phyloP scores from a whole-genome alignment of 2,329 filamentous ascomycete genomes.

The Penicillium sp. region DNA sequence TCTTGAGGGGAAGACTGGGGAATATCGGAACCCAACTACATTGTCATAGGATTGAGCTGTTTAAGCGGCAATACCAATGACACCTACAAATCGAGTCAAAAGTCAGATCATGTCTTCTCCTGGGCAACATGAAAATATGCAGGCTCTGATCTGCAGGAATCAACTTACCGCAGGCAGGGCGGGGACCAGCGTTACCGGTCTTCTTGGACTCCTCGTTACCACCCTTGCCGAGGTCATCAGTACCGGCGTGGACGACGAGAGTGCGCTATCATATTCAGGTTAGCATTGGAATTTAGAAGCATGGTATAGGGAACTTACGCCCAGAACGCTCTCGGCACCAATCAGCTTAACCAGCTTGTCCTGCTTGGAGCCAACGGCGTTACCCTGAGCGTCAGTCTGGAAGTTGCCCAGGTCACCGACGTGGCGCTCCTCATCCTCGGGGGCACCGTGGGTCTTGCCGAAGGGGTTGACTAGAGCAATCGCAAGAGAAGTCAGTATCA shows the following conservation, averaged over 20 bases:
- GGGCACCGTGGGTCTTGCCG: conserved; percentile 88
- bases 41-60: conserved; percentile 17
- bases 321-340: conserved; percentile 90
- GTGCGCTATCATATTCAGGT: conserved; percentile 66
- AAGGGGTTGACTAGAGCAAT: conserved; percentile 80
- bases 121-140: background rate
- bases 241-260: conserved; percentile 90
- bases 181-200: conserved; percentile 92
- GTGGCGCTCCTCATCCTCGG: conserved; percentile 79
- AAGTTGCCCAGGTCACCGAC: conserved; percentile 98
- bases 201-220: conserved; percentile 94
- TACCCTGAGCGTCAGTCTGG: conserved; percentile 90
- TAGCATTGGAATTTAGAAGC: background rate
- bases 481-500: conserved; percentile 2
- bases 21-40: conserved; percentile 19
- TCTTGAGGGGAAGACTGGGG: background rate
- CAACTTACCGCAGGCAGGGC: conserved; percentile 86
- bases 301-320: conserved; percentile 58
- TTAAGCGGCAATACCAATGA: conserved; percentile 85
- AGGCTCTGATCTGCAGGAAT: too few relatives aligned
- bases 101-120: background rate
- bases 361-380: conserved; percentile 74
- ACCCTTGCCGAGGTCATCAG: conserved; percentile 94
- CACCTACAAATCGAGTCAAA: conserved; percentile 56
- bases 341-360: conserved; percentile 95